These are phyloP conservation scores for Theobroma cacao DNA, from an alignment of 345 rosid genomes.

Conservation along the genomic window DNA sequence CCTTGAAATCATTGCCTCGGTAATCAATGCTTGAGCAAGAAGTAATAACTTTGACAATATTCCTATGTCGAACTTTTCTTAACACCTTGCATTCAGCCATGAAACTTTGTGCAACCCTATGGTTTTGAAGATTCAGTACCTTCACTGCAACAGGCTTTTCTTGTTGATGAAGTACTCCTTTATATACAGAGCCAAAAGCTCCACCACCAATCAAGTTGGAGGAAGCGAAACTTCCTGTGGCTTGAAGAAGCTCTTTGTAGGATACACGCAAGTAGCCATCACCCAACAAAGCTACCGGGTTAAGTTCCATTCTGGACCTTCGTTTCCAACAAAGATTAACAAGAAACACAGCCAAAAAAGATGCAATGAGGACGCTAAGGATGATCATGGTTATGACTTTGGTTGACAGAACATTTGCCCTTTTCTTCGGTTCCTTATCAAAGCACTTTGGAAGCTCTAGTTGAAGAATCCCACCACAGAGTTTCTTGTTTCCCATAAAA, in stretches of 20 bases:
- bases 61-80: conserved; percentile 9
- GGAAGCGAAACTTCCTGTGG: not conserved
- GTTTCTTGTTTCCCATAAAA: conserved; percentile 18
- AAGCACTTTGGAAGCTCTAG: conserved; percentile 13
- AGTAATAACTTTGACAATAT: conserved; percentile 14
- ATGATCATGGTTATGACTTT: not conserved
- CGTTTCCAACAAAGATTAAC: not conserved
- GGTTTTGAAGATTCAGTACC: conserved; percentile 10
- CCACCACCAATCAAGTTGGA: conserved; percentile 5
- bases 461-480: conserved; percentile 25
- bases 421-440: not conserved
- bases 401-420: not conserved
- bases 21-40: too few species aligned
- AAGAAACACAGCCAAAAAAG: not conserved
- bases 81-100: conserved; percentile 5
- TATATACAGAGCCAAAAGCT: conserved; percentile 17
- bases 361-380: not conserved
- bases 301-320: too few species aligned
- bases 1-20: conserved; percentile 21
- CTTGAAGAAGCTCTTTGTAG: not conserved
- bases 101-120: conserved; percentile 17
- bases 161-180: too few species aligned
- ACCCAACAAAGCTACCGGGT: not conserved
- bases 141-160: too few species aligned
- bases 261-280: not conserved